Evolutionary conservation across 73 alveolate species (phyloP).

Genomic region (Paramecium sonneborni): DNA sequence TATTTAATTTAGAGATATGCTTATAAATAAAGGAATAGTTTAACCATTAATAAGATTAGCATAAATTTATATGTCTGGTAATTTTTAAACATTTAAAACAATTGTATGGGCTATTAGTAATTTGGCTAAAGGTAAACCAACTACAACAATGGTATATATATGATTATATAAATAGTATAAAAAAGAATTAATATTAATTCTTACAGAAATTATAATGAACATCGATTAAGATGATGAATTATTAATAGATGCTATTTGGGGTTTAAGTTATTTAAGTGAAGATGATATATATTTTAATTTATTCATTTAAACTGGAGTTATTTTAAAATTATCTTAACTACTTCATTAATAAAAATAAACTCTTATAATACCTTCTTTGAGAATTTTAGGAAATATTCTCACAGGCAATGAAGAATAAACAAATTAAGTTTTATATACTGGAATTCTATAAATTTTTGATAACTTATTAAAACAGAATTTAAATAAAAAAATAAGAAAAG

Average conservation of each 20-base stretch:
- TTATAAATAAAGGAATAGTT: slow-evolving; percentile 61
- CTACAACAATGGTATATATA: slow-evolving; percentile 51
- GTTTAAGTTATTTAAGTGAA: slow-evolving; percentile 46
- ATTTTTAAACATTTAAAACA: not conserved
- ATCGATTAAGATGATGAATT: slow-evolving; percentile 69
- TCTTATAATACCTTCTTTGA: not conserved
- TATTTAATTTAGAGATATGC: slow-evolving; percentile 70
- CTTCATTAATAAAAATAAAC: not conserved
- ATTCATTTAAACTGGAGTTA: not conserved
- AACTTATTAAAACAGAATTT: not conserved
- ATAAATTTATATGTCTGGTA: not conserved
- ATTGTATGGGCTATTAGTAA: slow-evolving; percentile 87
- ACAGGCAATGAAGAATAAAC: not conserved
- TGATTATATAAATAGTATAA: not conserved
- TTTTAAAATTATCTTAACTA: not conserved
- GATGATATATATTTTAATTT: not conserved
- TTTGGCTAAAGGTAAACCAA: slow-evolving; percentile 87
- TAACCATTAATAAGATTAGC: not conserved
- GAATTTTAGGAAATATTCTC: not conserved
- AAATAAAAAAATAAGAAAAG: not conserved
- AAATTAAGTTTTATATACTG: not conserved
- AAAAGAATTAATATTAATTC: not conserved
- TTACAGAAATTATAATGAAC: not conserved
- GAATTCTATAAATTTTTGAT: not conserved
- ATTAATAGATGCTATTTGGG: slow-evolving; percentile 79